Base-by-base conservation (phyloP, 2,329 filamentous ascomycete genomes). In the Neofusicoccum ribis region DNA sequence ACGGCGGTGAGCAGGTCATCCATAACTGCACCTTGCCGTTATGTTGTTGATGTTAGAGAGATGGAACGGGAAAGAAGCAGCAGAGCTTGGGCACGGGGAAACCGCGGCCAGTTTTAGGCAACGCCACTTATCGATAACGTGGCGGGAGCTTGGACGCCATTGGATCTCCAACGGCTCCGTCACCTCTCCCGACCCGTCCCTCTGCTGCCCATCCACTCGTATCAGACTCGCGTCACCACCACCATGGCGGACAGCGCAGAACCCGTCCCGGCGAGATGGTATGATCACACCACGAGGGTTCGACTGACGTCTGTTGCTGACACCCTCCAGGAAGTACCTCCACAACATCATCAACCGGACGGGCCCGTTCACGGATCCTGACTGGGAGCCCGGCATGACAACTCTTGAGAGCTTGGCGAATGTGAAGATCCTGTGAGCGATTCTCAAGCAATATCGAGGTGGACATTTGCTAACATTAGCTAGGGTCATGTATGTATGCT, bases 281-380 rank as follows among this genome's bases (percentile, higher is more conserved):
- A 39, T 37, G 37, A 37, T 46, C 27, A 31, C 27, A 31, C 5
- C 27, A 5, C 5, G 27, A 31, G 27, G 27, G 27, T 2, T 31
- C 27, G 27, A 31, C 27, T 7, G 27, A 3, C 12, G 9, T 5
- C 3, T 8, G 23, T 49, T 37, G 20, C 49, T 65, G 7, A 65
- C 31, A 36, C 6, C 31, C 17, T 11, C 14, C 68, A 96, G 93
- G 93, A 89, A 87, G 77, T 89, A 96, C 76, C 85, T 98, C 65
- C 88, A 98, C 79, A 89, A 86, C 68, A 88, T 97, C 69, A 85
- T 96, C 65, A 88, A 85, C 66, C 89, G 88, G 37, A 81, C 85
- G 3, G 94, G 95, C 1, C 92, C 95, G 1, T 97, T 91, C 77
- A 93, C 91, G 39, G 90, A 93, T 82, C 54, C 85, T 81, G 64